Evolutionary conservation across 805 yeast genomes (phyloP), one percentile per base, ranked within the genome.

Genomic region (Tanozyma kutaoensis): DNA sequence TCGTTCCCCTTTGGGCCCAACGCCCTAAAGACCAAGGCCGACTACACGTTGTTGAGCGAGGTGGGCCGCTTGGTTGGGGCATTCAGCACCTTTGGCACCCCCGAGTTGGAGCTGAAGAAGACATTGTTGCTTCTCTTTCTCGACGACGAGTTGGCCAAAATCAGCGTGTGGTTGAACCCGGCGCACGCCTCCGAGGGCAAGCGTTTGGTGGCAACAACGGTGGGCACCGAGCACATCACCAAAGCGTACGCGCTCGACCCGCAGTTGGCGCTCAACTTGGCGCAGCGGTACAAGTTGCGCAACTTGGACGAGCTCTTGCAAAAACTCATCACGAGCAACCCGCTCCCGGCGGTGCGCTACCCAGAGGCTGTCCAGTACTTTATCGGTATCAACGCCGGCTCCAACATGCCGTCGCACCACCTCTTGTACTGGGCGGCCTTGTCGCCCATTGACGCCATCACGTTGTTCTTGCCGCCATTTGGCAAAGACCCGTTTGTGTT

Each of bases 1-100:
- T 57, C 65, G 3, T 77, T 76, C 56, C 95, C 97, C 11, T 85
- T 66, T 54, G 97, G 98, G 3, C 76, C 84, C 8, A 84, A 88
- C 44, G 62, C 69, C 24, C 50, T 81, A 35, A 73, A 73, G 44
- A 72, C 75, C 27, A 74, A 72, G 36, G 69, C 82, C 1, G 95
- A 86, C 40, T 62, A 67, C 39, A 56, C 62, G 4, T 50, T 76
- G 26, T 55, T 88, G 37, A 55, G 62, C 16, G 72, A 67, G 14
- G 62, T 79, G 3, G 63, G 69, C 38, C 43, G 33, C 23, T 36
- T 50, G 23, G 35, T 51, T 30, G 28, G 45, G 3, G 32, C 33
- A 6, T 29, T 40, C 4, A 33, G 31, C 18, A 48, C 58, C 0
- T 40, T 41, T 28, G 39, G 35, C 13, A 27, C 30, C 10, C 47